phyloP scores from a whole-genome alignment of 2,329 filamentous ascomycete genomes.

The Emmonsiellopsis sp. region DNA sequence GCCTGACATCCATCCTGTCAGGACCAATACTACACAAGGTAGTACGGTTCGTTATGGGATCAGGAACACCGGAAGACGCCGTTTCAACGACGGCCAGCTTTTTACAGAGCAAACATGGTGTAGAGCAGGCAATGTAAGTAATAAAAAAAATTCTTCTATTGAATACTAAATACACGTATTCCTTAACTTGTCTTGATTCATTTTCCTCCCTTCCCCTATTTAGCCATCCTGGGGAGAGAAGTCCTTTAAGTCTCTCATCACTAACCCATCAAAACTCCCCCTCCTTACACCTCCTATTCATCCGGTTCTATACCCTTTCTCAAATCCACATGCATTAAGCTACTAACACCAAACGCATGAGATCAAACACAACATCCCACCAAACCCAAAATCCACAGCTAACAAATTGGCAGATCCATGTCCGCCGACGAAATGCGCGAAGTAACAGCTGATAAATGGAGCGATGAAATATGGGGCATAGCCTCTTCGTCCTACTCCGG shows the following conservation, averaged over 20 bases:
- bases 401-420: constrained; percentile 35
- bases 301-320: neutral
- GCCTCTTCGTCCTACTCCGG: constrained; percentile 11
- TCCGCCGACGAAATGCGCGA: constrained; percentile 48
- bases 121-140: constrained; percentile 44
- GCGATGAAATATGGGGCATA: constrained; percentile 50
- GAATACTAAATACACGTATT: no score
- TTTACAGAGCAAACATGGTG: constrained; percentile 38
- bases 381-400: neutral
- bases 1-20: constrained; percentile 37
- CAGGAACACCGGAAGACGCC: constrained; percentile 30
- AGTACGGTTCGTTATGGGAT: constrained; percentile 34
- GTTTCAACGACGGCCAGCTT: constrained; percentile 42
- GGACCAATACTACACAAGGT: constrained; percentile 28
- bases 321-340: neutral
- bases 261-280: no score
- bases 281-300: no score
- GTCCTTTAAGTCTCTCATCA: no score
- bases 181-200: no score
- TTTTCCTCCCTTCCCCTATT: no score
- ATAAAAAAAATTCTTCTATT: neutral
- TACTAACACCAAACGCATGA: neutral
- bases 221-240: no score
- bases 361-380: neutral
- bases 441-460: constrained; percentile 49